These are phyloP conservation scores for Blastobotrys indianensis DNA, from an alignment of 1,139 yeast genomes.

Conservation along the genomic window DNA sequence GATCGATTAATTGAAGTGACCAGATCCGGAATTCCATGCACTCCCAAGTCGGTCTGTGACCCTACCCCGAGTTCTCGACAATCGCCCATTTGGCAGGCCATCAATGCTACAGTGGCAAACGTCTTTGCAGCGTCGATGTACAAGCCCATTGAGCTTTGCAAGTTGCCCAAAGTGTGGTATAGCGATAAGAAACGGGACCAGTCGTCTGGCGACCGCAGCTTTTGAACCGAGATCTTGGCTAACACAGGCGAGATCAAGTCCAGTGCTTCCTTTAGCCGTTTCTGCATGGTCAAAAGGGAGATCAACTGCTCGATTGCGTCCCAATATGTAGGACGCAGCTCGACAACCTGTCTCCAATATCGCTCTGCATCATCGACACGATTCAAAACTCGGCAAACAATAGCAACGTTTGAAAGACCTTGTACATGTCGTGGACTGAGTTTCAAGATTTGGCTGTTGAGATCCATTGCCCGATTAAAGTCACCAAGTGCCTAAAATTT, in stretches of 20 bases:
- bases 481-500: constrained; percentile 17
- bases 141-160: constrained; percentile 19
- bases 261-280: constrained; percentile 21
- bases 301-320: constrained; percentile 28
- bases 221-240: constrained; percentile 13
- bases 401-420: constrained; percentile 24
- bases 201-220: constrained; percentile 10
- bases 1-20: constrained; percentile 8
- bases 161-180: constrained; percentile 29
- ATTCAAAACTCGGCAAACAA: constrained; percentile 18
- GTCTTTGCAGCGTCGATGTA: constrained; percentile 19
- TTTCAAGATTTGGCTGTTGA: constrained; percentile 16
- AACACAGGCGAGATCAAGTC: constrained; percentile 16
- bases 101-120: constrained; percentile 20
- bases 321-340: constrained; percentile 22
- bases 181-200: constrained; percentile 27
- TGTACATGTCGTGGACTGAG: constrained; percentile 21
- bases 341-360: constrained; percentile 22
- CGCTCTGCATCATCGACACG: constrained; percentile 19
- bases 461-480: constrained; percentile 17
- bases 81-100: constrained; percentile 9
- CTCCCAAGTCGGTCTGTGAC: constrained; percentile 7
- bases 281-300: constrained; percentile 19
- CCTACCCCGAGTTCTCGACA: constrained; percentile 6
- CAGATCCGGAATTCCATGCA: constrained; percentile 3